These are phyloP conservation scores for Trametes elegans DNA, from an alignment of 768 basidiomycete species.

Conservation along the genomic window DNA sequence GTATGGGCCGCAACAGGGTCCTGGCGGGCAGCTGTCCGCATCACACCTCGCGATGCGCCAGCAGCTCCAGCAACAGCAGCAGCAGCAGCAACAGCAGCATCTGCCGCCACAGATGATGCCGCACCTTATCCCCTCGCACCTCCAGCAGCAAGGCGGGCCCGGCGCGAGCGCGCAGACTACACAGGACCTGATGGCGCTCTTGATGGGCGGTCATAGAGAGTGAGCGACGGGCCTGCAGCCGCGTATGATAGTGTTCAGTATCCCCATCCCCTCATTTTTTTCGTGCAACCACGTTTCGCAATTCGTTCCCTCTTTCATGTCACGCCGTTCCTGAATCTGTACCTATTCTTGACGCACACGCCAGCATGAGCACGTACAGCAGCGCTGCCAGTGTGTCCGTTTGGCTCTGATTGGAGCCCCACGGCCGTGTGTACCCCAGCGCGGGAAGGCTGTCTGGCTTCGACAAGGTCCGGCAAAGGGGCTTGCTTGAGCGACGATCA, in stretches of 20 bases:
- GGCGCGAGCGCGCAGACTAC: slow-evolving; percentile 52
- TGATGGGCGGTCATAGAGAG: slow-evolving; percentile 78
- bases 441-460: too few relatives aligned
- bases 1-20: slow-evolving; percentile 46
- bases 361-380: slow-evolving; percentile 2
- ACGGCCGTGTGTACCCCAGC: too few relatives aligned
- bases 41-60: slow-evolving; percentile 50
- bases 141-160: slow-evolving; percentile 58
- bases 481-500: too few relatives aligned
- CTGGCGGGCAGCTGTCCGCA: slow-evolving; percentile 34
- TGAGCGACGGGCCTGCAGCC: slow-evolving; percentile 35
- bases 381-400: neutral
- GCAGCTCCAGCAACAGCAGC: slow-evolving; percentile 38
- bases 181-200: slow-evolving; percentile 79
- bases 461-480: too few relatives aligned
- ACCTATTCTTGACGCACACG: slow-evolving; percentile 18
- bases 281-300: neutral
- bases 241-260: slow-evolving; percentile 6
- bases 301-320: neutral
- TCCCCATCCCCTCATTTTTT: slow-evolving; percentile 3
- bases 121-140: slow-evolving; percentile 50
- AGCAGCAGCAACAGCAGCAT: slow-evolving; percentile 51
- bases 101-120: slow-evolving; percentile 57
- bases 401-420: neutral
- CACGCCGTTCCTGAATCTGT: slow-evolving; percentile 7